Conservation (phyloP, 192 early-diverging fungal genomes). For the Chytriomyces sp. region DNA sequence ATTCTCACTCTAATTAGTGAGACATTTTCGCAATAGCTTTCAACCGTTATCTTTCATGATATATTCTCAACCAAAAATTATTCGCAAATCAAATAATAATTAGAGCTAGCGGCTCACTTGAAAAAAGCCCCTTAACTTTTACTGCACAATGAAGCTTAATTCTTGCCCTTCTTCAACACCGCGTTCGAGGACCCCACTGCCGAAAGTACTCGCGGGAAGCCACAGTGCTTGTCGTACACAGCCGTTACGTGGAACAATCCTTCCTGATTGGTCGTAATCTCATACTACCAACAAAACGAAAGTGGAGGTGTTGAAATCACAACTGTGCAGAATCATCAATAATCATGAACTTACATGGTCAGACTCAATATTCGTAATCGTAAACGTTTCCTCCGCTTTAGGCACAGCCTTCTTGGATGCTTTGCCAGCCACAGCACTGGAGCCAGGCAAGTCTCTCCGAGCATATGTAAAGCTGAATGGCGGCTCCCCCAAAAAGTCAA, state of each 20-base stretch:
- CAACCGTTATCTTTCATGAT: no score
- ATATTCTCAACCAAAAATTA: background rate
- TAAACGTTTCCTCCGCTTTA: conserved; percentile 51
- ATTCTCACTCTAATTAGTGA: no score
- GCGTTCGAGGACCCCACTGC: conserved; percentile 15
- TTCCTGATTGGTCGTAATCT: conserved; percentile 58
- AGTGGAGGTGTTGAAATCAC: conserved; percentile 7
- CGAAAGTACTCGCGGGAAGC: conserved; percentile 48
- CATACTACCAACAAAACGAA: conserved; percentile 39
- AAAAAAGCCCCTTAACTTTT: no score
- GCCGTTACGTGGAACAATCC: conserved; percentile 66
- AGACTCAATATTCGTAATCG: conserved; percentile 53
- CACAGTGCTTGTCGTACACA: conserved; percentile 64
- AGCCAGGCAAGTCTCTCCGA: conserved; percentile 39
- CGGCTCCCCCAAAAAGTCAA: conserved; percentile 65
- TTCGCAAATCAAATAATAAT: background rate
- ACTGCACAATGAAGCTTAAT: no score
- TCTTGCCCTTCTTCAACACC: background rate
- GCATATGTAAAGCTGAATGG: conserved; percentile 74
- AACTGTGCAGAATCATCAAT: conserved; percentile 18
- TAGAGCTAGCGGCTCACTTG: no score
- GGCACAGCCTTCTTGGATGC: conserved; percentile 22
- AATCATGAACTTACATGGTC: conserved; percentile 34
- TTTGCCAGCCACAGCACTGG: conserved; percentile 20
- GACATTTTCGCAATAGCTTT: no score